Evolutionary conservation across 2,329 filamentous ascomycete genomes (phyloP).

Genomic region (Cladosporium sp.): DNA sequence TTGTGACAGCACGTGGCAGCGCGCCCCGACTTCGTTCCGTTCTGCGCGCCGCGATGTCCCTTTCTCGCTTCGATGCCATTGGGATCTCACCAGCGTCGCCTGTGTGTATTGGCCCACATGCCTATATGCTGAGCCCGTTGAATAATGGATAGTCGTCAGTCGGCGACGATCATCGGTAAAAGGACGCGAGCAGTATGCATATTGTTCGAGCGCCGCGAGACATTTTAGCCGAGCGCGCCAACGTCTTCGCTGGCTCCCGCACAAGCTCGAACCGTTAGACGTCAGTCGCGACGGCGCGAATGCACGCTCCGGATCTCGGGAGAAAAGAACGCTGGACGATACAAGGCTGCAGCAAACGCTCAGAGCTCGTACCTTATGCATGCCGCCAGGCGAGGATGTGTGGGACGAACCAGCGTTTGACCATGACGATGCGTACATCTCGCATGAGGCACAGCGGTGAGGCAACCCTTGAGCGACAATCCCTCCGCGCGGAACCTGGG

Average conservation of each 20-base stretch:
- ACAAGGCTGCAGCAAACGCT: slow-evolving; percentile 11
- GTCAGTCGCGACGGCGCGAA: too few relatives aligned
- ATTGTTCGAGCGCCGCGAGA: too few relatives aligned
- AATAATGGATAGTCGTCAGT: background rate
- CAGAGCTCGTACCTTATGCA: background rate
- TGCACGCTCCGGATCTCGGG: too few relatives aligned
- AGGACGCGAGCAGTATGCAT: too few relatives aligned
- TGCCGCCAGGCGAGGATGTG: slow-evolving; percentile 1
- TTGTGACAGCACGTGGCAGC: slow-evolving; percentile 8
- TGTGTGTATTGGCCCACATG: background rate
- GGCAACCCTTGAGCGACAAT: slow-evolving; percentile 4
- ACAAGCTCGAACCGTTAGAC: too few relatives aligned
- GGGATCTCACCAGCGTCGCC: background rate
- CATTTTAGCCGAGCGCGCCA: too few relatives aligned
- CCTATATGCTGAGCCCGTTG: background rate
- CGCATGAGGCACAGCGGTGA: slow-evolving; percentile 11
- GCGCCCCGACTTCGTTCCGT: background rate
- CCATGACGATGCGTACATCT: slow-evolving; percentile 1
- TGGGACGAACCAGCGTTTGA: slow-evolving; percentile 6
- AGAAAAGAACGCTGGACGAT: background rate
- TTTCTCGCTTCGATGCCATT: background rate
- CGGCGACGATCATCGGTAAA: too few relatives aligned
- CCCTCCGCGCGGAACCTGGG: background rate
- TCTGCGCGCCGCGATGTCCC: background rate
- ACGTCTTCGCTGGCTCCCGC: too few relatives aligned